Evolutionary conservation across 371 early-diverging fungal genomes (phyloP).

Genomic region (Mucor irregularis): DNA sequence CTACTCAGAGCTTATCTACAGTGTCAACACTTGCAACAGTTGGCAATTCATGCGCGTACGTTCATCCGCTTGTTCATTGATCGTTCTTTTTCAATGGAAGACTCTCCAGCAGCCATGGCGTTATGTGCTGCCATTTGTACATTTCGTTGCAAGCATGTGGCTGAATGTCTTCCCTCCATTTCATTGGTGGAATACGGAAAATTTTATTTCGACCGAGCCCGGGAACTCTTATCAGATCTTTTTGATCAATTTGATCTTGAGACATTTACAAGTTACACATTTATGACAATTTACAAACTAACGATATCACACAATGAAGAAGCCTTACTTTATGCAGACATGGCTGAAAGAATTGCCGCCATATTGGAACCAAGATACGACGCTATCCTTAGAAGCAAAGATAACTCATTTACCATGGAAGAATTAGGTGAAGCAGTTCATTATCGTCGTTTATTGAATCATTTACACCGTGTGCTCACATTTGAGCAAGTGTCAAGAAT

Average conservation of each 20-base stretch:
- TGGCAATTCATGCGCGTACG: slow-evolving; percentile 35
- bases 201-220: slow-evolving; percentile 39
- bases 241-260: slow-evolving; percentile 41
- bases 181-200: slow-evolving; percentile 28
- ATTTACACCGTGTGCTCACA: slow-evolving; percentile 21
- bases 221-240: slow-evolving; percentile 26
- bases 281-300: slow-evolving; percentile 31
- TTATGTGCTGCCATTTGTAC: slow-evolving; percentile 39
- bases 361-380: slow-evolving; percentile 16
- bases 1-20: slow-evolving; percentile 29
- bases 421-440: slow-evolving; percentile 19
- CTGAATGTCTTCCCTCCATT: slow-evolving; percentile 18
- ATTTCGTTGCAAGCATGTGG: slow-evolving; percentile 35
- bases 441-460: slow-evolving; percentile 14
- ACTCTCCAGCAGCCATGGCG: slow-evolving; percentile 29
- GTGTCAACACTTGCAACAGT: slow-evolving; percentile 36
- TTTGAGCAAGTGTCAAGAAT: slow-evolving; percentile 15
- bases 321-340: slow-evolving; percentile 18
- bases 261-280: slow-evolving; percentile 27
- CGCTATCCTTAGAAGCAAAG: not conserved
- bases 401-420: not conserved
- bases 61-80: slow-evolving; percentile 22
- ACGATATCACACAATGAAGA: slow-evolving; percentile 19
- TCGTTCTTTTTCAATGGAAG: not conserved
- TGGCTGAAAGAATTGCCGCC: slow-evolving; percentile 33